phyloP scores from a whole-genome alignment of 2,329 filamentous ascomycete genomes.

The Emericellopsis cladophorae region DNA sequence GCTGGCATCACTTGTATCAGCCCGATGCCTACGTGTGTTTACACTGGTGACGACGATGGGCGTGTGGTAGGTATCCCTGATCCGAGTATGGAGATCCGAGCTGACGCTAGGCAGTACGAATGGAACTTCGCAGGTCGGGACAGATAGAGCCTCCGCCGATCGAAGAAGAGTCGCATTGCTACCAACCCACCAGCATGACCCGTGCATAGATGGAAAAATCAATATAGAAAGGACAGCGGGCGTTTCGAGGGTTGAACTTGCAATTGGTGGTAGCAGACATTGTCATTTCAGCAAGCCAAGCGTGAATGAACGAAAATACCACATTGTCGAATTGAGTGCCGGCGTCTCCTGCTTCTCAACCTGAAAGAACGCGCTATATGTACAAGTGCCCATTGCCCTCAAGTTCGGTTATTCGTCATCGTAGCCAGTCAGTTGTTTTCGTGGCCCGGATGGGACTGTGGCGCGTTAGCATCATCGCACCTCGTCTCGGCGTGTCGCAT shows the following conservation, averaged over 20 bases:
- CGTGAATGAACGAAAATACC: not conserved
- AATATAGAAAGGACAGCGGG: not conserved
- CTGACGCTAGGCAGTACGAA: slow-evolving; percentile 35
- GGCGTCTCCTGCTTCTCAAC: not conserved
- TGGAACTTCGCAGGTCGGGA: slow-evolving; percentile 49
- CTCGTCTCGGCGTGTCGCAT: not conserved
- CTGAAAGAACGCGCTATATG: not conserved
- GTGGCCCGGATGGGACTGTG: slow-evolving; percentile 43
- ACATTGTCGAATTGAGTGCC: too few relatives aligned
- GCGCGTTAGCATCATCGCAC: slow-evolving; percentile 1
- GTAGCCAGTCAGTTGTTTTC: slow-evolving; percentile 47
- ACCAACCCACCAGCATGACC: not conserved
- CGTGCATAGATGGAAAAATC: not conserved
- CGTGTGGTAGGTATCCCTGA: slow-evolving; percentile 51
- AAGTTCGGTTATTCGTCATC: slow-evolving; percentile 34
- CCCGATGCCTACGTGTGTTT: slow-evolving; percentile 71
- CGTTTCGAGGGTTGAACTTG: too few relatives aligned
- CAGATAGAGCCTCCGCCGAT: slow-evolving; percentile 24
- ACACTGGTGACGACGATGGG: slow-evolving; percentile 89
- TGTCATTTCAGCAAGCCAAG: not conserved
- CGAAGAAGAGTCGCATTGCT: not conserved
- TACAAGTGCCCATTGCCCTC: slow-evolving; percentile 3
- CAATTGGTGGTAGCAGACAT: too few relatives aligned
- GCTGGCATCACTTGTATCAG: slow-evolving; percentile 77
- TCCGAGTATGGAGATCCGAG: slow-evolving; percentile 4